Evolutionary conservation across 2,329 filamentous ascomycete species (phyloP).

Genomic region (Aspergillus sergii): DNA sequence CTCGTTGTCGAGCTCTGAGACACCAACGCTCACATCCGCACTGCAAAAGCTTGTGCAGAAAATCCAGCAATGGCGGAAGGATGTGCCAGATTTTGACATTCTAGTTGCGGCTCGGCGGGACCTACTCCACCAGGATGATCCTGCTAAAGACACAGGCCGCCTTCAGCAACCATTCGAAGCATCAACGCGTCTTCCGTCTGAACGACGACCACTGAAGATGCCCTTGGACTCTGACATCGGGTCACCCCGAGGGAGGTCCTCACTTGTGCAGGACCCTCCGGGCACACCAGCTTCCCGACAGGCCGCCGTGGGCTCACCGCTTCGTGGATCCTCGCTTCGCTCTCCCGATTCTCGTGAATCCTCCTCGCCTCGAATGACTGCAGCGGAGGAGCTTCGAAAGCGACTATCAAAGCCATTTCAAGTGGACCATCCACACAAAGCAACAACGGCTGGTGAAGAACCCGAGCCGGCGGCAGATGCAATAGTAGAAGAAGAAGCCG

Average conservation of each 20-base stretch:
- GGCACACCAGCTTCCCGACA: slow-evolving; percentile 24
- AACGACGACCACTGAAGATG: slow-evolving; percentile 15
- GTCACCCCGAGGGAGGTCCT: slow-evolving; percentile 29
- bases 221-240: slow-evolving; percentile 17
- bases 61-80: slow-evolving; percentile 62
- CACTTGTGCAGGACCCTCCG: slow-evolving; percentile 16
- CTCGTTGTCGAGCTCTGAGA: slow-evolving; percentile 52
- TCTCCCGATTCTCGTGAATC: slow-evolving; percentile 29
- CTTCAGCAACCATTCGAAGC: slow-evolving; percentile 28
- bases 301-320: slow-evolving; percentile 23
- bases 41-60: slow-evolving; percentile 65
- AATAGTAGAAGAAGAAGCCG: slow-evolving; percentile 13
- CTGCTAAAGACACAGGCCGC: slow-evolving; percentile 14
- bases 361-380: slow-evolving; percentile 25
- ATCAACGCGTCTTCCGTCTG: slow-evolving; percentile 19
- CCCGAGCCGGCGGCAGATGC: background rate
- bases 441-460: slow-evolving; percentile 1
- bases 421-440: slow-evolving; percentile 10
- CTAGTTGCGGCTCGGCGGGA: slow-evolving; percentile 63
- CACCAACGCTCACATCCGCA: slow-evolving; percentile 54
- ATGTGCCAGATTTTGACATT: slow-evolving; percentile 72
- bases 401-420: slow-evolving; percentile 39
- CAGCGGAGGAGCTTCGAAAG: slow-evolving; percentile 36
- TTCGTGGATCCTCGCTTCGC: slow-evolving; percentile 25
- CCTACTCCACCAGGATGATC: slow-evolving; percentile 38